Percentiles rank a stretch among this genome's conserved stretches.
Conservation (phyloP, 2,329 filamentous ascomycete genomes). For the Aspergillus hiratsukae region DNA sequence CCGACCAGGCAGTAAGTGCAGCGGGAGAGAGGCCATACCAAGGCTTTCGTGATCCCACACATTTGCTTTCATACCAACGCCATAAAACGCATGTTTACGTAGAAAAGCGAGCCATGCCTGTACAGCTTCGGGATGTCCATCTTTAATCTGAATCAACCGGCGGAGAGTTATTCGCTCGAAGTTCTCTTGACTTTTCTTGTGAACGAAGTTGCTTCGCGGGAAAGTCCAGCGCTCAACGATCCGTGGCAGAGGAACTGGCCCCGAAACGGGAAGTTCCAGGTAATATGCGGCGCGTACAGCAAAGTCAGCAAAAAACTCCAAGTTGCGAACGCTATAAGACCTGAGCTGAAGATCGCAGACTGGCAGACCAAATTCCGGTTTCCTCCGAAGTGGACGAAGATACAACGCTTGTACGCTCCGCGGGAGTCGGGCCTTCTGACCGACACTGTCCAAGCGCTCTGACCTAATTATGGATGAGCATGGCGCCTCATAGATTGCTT, state of each 20-base stretch:
- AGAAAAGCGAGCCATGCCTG: slow-evolving; percentile 90
- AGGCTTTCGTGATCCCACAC: slow-evolving; percentile 81
- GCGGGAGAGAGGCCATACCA: slow-evolving; percentile 46
- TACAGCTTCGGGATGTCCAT: slow-evolving; percentile 83
- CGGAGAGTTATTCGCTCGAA: slow-evolving; percentile 88
- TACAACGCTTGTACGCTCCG: slow-evolving; percentile 81
- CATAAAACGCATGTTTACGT: slow-evolving; percentile 86
- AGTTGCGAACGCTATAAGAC: slow-evolving; percentile 82
- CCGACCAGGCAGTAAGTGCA: neutral
- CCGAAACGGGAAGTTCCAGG: slow-evolving; percentile 77
- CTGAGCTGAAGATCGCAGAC: slow-evolving; percentile 88
- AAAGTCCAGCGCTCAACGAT: slow-evolving; percentile 94
- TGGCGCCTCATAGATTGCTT: neutral
- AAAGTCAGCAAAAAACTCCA: slow-evolving; percentile 94
- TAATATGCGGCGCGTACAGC: slow-evolving; percentile 93
- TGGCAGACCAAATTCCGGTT: slow-evolving; percentile 70
- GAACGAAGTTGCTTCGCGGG: slow-evolving; percentile 80
- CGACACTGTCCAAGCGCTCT: slow-evolving; percentile 32
- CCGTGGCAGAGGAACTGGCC: slow-evolving; percentile 78
- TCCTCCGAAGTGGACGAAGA: slow-evolving; percentile 73
- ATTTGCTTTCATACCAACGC: slow-evolving; percentile 99
- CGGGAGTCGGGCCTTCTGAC: slow-evolving; percentile 56
- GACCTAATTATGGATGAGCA: slow-evolving; percentile 24
- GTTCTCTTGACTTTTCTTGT: slow-evolving; percentile 97
- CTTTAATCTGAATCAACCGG: slow-evolving; percentile 84